Conservation (phyloP, 2,329 filamentous ascomycete genomes). For the Alternaria sp. region DNA sequence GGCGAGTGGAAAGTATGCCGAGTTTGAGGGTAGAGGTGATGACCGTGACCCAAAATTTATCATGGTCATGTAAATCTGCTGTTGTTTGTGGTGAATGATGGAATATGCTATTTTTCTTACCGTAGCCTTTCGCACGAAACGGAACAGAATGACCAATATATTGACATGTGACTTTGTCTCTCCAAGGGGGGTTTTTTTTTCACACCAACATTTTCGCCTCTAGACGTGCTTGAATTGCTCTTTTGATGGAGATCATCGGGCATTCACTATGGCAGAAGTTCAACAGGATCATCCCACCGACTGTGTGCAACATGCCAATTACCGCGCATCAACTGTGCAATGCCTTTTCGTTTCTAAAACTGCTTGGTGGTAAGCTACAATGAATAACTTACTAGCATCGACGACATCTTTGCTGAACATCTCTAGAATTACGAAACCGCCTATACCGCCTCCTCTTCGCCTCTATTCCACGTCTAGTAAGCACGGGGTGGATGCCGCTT, state of each 20-base stretch:
- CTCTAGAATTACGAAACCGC: background rate
- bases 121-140: background rate
- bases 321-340: no score
- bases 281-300: no score
- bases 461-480: background rate
- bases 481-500: background rate
- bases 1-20: constrained; percentile 64
- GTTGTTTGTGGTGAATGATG: background rate
- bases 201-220: background rate
- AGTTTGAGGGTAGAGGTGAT: constrained; percentile 66
- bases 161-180: background rate
- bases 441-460: background rate
- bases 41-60: constrained; percentile 70
- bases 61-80: constrained; percentile 61
- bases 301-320: no score
- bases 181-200: background rate
- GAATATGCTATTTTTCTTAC: background rate
- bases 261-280: no score
- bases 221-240: background rate
- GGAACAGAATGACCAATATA: background rate
- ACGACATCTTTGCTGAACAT: background rate
- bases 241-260: background rate
- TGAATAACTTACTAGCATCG: no score
- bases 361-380: no score
- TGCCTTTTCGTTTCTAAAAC: no score